Evolutionary conservation across 306 rosid genomes (phyloP).

Genomic region (Pyrus bretschneideri): DNA sequence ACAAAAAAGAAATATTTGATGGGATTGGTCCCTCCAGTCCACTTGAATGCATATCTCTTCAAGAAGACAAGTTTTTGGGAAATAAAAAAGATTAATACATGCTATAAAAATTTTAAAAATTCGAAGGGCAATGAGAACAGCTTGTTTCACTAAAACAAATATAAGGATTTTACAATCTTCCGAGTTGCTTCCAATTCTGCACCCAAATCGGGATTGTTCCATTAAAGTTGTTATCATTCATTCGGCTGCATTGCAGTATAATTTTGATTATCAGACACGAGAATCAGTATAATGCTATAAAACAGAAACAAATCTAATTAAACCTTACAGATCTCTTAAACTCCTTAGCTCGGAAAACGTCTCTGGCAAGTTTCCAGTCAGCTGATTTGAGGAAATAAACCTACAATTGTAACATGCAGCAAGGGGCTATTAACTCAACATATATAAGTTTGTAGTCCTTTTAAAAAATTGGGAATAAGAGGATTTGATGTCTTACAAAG

Average conservation of each 20-base stretch:
- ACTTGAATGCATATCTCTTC: constrained; percentile 19
- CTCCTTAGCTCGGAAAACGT: constrained; percentile 9
- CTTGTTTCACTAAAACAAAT: not conserved
- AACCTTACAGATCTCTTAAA: constrained; percentile 10
- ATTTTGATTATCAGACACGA: not conserved
- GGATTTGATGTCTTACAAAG: not conserved
- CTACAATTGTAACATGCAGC: constrained; percentile 1
- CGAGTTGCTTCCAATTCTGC: constrained; percentile 10
- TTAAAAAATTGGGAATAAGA: not conserved
- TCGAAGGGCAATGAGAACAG: too few relatives aligned
- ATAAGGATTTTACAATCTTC: constrained; percentile 3
- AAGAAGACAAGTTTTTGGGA: not conserved
- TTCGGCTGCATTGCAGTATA: constrained; percentile 5
- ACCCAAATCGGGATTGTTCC: constrained; percentile 10
- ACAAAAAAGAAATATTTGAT: not conserved
- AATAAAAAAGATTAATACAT: not conserved
- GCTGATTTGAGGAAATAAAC: constrained; percentile 15
- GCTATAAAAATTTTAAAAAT: not conserved
- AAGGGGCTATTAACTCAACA: not conserved
- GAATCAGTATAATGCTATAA: not conserved
- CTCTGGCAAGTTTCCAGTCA: constrained; percentile 16
- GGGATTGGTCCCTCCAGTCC: constrained; percentile 21
- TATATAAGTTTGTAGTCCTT: too few relatives aligned
- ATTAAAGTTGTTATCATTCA: constrained; percentile 15
- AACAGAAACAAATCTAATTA: not conserved